Evolutionary conservation across 805 yeast genomes (phyloP).

Genomic region (Spencermartinsiella europaea): DNA sequence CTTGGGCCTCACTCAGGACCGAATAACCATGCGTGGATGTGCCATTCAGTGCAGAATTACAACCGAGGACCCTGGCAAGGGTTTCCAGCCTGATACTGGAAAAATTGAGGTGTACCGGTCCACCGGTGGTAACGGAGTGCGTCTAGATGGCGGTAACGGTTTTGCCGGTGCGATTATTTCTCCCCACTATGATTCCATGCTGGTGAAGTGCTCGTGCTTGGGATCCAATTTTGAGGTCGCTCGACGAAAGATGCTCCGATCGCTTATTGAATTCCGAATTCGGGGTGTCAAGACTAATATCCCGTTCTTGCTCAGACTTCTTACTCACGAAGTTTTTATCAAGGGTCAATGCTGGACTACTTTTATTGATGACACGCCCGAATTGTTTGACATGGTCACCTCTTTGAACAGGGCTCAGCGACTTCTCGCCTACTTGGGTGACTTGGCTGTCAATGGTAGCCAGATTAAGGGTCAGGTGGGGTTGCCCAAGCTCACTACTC

Average conservation of each 20-base stretch:
- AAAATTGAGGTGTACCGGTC: conserved; percentile 96
- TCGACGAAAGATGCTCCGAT: conserved; percentile 95
- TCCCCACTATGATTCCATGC: conserved; percentile 97
- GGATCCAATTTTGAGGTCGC: conserved; percentile 96
- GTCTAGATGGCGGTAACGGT: conserved; percentile 98
- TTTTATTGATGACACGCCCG: conserved; percentile 96
- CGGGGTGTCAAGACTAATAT: conserved; percentile 99
- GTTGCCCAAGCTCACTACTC: conserved; percentile 70
- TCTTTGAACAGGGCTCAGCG: conserved; percentile 98
- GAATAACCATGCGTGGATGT: conserved; percentile 92
- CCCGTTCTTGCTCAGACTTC: conserved; percentile 86
- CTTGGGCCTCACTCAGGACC: conserved; percentile 88
- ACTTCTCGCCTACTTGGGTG: conserved; percentile 84
- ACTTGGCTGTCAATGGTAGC: conserved; percentile 91
- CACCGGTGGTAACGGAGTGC: conserved; percentile 98
- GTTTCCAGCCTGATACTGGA: conserved; percentile 98
- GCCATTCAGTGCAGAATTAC: conserved; percentile 99
- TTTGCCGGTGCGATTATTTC: conserved; percentile 95
- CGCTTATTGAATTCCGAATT: conserved; percentile 94
- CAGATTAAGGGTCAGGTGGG: conserved; percentile 96
- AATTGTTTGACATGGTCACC: conserved; percentile 86
- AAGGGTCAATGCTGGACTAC: conserved; percentile 95
- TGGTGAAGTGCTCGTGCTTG: conserved; percentile 96
- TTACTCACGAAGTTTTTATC: conserved; percentile 86
- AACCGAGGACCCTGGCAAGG: conserved; percentile 94